These are phyloP conservation scores for Serpula lacrymans DNA, from an alignment of 768 basidiomycete species.

Conservation along the genomic window DNA sequence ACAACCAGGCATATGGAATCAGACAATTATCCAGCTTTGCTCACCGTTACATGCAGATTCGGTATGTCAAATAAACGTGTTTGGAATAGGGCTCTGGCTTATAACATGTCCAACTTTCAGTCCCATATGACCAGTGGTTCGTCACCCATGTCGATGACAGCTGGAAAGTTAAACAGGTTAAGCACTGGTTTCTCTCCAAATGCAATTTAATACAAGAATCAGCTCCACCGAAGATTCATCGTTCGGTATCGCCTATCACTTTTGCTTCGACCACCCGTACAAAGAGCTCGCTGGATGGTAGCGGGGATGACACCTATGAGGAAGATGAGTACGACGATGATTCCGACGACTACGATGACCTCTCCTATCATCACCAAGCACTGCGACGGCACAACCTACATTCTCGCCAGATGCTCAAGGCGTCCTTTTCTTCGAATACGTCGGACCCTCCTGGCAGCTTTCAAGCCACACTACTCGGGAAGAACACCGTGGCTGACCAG, in stretches of 20 bases:
- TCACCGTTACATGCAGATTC: constrained; percentile 55
- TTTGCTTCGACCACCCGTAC: constrained; percentile 43
- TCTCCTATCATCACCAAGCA: constrained; percentile 4
- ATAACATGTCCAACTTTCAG: constrained; percentile 27
- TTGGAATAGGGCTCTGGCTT: background rate
- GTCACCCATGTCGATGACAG: constrained; percentile 60
- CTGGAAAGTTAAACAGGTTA: constrained; percentile 62
- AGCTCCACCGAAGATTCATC: constrained; percentile 20
- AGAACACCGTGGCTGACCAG: constrained; percentile 24
- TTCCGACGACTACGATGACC: constrained; percentile 22
- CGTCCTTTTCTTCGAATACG: constrained; percentile 6
- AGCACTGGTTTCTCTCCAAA: constrained; percentile 59
- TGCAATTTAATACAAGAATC: constrained; percentile 40
- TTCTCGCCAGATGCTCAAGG: constrained; percentile 8
- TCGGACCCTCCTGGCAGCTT: too few relatives aligned
- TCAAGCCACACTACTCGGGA: constrained; percentile 7
- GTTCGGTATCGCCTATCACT: constrained; percentile 65
- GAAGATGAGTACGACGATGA: constrained; percentile 28
- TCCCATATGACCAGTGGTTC: constrained; percentile 76
- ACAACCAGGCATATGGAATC: constrained; percentile 10
- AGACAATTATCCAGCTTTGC: constrained; percentile 12
- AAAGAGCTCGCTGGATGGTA: constrained; percentile 19
- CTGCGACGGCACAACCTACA: constrained; percentile 4
- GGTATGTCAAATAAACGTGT: constrained; percentile 35
- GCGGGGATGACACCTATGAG: constrained; percentile 23